These are phyloP conservation scores for Vaccinium vitisidaea DNA, from an alignment of 148 eudicot species.

Conservation along the genomic window DNA sequence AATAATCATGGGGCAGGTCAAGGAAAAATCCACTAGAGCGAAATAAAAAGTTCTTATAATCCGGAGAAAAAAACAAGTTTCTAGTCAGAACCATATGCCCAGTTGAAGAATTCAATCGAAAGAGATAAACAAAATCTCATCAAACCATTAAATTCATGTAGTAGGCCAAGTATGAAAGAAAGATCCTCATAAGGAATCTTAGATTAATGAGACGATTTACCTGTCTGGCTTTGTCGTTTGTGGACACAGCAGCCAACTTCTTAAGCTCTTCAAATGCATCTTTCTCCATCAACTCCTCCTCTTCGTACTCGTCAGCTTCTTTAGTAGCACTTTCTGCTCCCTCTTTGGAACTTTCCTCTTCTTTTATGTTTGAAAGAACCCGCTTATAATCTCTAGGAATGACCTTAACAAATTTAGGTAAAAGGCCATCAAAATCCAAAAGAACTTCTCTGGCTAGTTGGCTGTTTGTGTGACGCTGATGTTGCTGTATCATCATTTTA, in stretches of 20 bases:
- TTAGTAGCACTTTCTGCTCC: constrained; percentile 46
- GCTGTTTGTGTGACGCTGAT: constrained; percentile 91
- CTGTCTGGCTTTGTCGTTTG: constrained; percentile 34
- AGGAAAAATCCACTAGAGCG: background rate
- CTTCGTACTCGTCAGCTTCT: constrained; percentile 59
- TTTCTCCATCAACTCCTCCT: constrained; percentile 59
- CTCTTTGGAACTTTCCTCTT: constrained; percentile 50
- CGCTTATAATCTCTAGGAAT: constrained; percentile 96
- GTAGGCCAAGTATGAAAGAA: background rate
- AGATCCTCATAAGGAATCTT: background rate
- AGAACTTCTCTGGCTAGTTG: constrained; percentile 81
- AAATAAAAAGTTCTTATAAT: background rate
- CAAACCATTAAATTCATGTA: background rate
- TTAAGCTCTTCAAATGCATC: constrained; percentile 93
- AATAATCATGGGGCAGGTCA: background rate
- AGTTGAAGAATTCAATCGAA: background rate
- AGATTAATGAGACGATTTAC: constrained; percentile 24
- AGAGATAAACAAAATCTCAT: background rate
- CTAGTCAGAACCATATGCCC: background rate
- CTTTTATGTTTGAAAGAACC: constrained; percentile 68
- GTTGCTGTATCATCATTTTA: constrained; percentile 94
- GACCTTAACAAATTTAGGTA: constrained; percentile 85
- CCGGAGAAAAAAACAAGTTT: background rate
- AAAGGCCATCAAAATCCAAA: constrained; percentile 62
- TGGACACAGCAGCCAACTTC: constrained; percentile 61